Conservation (phyloP, 2,329 filamentous ascomycete species). For the Aspergillus udagawae region DNA sequence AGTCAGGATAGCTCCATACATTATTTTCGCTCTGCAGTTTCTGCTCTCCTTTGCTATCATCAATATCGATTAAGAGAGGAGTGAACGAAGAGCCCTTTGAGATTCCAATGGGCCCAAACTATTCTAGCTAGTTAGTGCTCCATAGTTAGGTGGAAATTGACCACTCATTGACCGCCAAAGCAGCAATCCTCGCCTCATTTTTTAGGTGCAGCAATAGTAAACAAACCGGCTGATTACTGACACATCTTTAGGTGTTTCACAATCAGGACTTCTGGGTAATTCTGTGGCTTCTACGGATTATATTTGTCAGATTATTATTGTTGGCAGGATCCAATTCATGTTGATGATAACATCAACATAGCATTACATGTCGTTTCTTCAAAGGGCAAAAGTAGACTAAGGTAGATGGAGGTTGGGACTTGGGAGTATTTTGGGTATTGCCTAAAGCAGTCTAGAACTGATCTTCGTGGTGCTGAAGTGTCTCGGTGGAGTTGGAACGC, state of each 20-base stretch:
- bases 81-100: background rate
- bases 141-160: background rate
- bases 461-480: background rate
- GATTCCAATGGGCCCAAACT: background rate
- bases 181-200: conserved; percentile 18
- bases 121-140: background rate
- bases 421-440: too few species aligned
- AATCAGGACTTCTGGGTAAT: background rate
- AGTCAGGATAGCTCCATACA: background rate
- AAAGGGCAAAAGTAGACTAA: background rate
- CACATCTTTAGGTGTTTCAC: background rate
- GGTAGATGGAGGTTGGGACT: background rate
- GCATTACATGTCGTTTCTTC: background rate
- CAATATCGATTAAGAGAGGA: background rate
- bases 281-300: too few species aligned
- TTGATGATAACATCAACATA: background rate
- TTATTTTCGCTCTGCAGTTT: background rate
- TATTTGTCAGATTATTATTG: too few species aligned
- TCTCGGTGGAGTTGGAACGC: background rate
- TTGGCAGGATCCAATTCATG: too few species aligned
- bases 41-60: background rate
- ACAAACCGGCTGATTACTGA: background rate
- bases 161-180: conserved; percentile 16
- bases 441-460: background rate
- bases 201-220: conserved; percentile 3